Percentiles rank a stretch among this genome's conserved stretches.
Conservation (phyloP, 208 protist genomes). For the Wallacemonas sp. region DNA sequence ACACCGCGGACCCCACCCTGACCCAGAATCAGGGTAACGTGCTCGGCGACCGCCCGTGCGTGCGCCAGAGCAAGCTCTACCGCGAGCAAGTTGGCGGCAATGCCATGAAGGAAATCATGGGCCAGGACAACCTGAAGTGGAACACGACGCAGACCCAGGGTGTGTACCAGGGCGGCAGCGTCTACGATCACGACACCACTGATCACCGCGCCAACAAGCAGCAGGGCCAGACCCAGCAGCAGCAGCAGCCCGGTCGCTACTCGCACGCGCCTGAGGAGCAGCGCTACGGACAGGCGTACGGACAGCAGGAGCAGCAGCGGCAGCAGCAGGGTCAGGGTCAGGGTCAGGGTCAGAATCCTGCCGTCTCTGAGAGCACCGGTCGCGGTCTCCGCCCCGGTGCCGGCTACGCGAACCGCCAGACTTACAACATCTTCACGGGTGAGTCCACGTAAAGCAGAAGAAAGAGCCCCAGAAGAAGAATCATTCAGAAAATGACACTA, state of each 20-base stretch:
- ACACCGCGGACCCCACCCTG: slow-evolving; percentile 55
- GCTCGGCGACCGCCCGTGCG: slow-evolving; percentile 84
- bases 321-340: slow-evolving; percentile 25
- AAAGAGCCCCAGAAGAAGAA: slow-evolving; percentile 14
- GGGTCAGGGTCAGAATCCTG: slow-evolving; percentile 17
- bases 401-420: slow-evolving; percentile 80
- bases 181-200: slow-evolving; percentile 71
- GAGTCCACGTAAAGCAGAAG: slow-evolving; percentile 33
- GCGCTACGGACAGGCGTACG: neutral
- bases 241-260: slow-evolving; percentile 17
- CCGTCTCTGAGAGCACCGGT: slow-evolving; percentile 39
- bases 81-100: slow-evolving; percentile 81
- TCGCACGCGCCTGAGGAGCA: slow-evolving; percentile 6
- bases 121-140: slow-evolving; percentile 81
- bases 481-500: too few species aligned
- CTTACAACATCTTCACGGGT: slow-evolving; percentile 88
- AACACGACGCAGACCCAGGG: slow-evolving; percentile 77
- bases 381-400: slow-evolving; percentile 66
- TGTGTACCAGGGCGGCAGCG: slow-evolving; percentile 67
- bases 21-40: slow-evolving; percentile 90
- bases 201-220: slow-evolving; percentile 31
- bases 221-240: slow-evolving; percentile 14
- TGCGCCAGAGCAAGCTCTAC: slow-evolving; percentile 85
- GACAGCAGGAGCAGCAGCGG: slow-evolving; percentile 23
- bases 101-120: slow-evolving; percentile 86